These are phyloP conservation scores for bread wheat (Triticum aestivum) DNA, from an alignment of 176 grass and related monocot genomes.

Conservation along the genomic window IWGSC_CS_RefSeq_v2.1 NC_057798.1:785514695-785515194, in stretches of 20 bases:
- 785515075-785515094: neutral
- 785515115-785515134: too few relatives aligned
- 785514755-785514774: neutral
- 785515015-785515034: neutral
- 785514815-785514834: neutral
- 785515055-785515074: too few relatives aligned
- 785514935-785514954: neutral
- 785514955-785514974: neutral
- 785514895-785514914: neutral
- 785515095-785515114: too few relatives aligned
- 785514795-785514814: neutral
- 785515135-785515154: too few relatives aligned
- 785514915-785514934: neutral
- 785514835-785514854: neutral
- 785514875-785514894: neutral
- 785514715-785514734: neutral
- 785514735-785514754: neutral
- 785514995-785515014: neutral
- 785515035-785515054: neutral
- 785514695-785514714: neutral
- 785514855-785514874: neutral
- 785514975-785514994: neutral
- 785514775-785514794: neutral
- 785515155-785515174: too few relatives aligned
- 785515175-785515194: too few relatives aligned